These are phyloP conservation scores for Ceriops tagal DNA, from an alignment of 345 rosid genomes.

Conservation along the genomic window DNA sequence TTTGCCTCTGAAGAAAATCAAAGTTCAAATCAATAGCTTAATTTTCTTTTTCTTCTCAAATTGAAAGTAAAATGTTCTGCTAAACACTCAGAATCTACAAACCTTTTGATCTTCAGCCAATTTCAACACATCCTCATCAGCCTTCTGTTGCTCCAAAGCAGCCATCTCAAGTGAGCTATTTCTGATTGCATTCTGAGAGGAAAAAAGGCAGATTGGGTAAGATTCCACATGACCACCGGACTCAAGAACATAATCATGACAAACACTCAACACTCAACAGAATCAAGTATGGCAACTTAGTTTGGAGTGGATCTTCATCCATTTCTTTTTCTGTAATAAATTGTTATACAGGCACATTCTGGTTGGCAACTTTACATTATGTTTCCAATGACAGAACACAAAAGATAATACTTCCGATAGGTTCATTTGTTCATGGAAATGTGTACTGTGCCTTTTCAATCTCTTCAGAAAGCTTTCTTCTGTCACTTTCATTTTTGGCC, in stretches of 20 bases:
- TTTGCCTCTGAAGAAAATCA: conserved; percentile 55
- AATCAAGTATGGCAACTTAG: not conserved
- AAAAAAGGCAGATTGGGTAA: conserved; percentile 8
- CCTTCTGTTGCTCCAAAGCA: conserved; percentile 70
- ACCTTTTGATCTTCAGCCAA: conserved; percentile 96
- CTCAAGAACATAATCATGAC: not conserved
- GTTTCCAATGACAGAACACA: too few species aligned
- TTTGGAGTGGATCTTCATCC: not conserved
- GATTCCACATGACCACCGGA: not conserved
- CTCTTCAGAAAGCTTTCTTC: conserved; percentile 58
- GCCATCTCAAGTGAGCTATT: conserved; percentile 65
- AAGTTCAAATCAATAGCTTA: conserved; percentile 11
- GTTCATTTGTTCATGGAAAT: not conserved
- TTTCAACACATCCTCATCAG: conserved; percentile 66
- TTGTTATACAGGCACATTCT: too few species aligned
- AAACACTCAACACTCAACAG: not conserved
- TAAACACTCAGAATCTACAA: conserved; percentile 15
- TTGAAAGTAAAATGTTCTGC: not conserved
- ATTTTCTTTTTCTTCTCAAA: conserved; percentile 11
- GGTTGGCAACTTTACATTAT: too few species aligned
- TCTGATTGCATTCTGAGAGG: conserved; percentile 52
- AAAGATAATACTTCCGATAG: not conserved
- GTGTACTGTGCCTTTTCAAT: conserved; percentile 53
- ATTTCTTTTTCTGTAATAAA: too few species aligned
- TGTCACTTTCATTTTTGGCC: conserved; percentile 77